phyloP scores from a whole-genome alignment of 192 early-diverging fungal genomes.

The Coemansia guatemalensis region DNA sequence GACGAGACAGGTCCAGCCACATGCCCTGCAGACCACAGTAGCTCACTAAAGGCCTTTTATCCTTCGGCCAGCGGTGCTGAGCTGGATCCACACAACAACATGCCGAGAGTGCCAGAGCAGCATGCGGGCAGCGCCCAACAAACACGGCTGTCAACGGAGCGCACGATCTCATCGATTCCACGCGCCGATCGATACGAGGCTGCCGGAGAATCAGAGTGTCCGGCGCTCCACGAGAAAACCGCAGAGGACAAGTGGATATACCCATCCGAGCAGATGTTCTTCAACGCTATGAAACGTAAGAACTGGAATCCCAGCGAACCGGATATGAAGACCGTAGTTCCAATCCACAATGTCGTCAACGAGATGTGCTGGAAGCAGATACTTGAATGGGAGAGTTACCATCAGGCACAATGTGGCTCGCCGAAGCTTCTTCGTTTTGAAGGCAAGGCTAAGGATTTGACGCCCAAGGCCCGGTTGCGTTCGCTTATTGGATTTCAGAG shows the following conservation, averaged over 20 bases:
- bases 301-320: conserved; percentile 77
- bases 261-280: conserved; percentile 94
- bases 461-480: conserved; percentile 43
- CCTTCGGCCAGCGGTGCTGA: conserved; percentile 22
- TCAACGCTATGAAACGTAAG: conserved; percentile 93
- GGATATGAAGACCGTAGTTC: conserved; percentile 88
- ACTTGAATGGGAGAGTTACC: conserved; percentile 73
- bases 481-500: conserved; percentile 59
- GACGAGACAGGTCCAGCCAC: conserved; percentile 21
- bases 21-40: conserved; percentile 61
- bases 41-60: conserved; percentile 48
- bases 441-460: conserved; percentile 36
- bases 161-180: conserved; percentile 79
- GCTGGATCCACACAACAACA: conserved; percentile 63
- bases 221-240: conserved; percentile 19
- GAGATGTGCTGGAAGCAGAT: conserved; percentile 88
- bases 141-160: conserved; percentile 56
- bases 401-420: conserved; percentile 23
- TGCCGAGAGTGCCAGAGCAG: conserved; percentile 62
- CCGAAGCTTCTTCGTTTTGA: conserved; percentile 51
- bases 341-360: conserved; percentile 94
- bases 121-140: conserved; percentile 42
- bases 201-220: conserved; percentile 41
- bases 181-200: conserved; percentile 58
- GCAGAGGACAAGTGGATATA: conserved; percentile 71